Conservation (phyloP, 78 protist genomes). For the Mastigamoeba balamuthi region DNA sequence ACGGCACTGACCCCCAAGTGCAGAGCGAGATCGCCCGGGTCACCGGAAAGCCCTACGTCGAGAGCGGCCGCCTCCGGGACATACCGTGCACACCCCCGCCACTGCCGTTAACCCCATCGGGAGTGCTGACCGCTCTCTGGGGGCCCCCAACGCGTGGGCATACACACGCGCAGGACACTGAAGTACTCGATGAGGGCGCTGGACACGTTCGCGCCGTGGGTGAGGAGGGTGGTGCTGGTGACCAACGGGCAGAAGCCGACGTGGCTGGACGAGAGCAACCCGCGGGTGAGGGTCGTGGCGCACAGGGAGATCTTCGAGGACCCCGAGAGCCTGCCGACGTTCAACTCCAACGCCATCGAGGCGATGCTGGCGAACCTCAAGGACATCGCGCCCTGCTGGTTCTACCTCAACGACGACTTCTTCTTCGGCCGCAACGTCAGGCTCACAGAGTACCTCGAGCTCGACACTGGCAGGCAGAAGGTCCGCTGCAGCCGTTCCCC, state of each 20-base stretch:
- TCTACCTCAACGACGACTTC: not conserved
- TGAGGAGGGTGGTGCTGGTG: not conserved
- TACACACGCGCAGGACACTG: too few relatives aligned
- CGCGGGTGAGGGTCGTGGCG: not conserved
- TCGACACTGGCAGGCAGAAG: not conserved
- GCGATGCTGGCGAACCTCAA: not conserved
- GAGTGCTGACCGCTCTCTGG: too few relatives aligned
- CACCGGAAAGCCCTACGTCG: too few relatives aligned
- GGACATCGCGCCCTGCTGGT: not conserved
- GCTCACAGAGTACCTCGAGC: too few relatives aligned
- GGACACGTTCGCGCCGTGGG: not conserved
- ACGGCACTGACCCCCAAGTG: too few relatives aligned
- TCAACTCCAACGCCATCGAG: not conserved
- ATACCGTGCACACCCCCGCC: too few relatives aligned
- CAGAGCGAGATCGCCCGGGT: too few relatives aligned
- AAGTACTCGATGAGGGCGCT: not conserved
- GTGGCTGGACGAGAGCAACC: not conserved
- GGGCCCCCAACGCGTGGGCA: too few relatives aligned
- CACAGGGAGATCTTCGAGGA: not conserved
- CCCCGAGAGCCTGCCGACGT: not conserved
- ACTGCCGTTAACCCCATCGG: too few relatives aligned
- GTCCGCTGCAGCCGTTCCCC: not conserved
- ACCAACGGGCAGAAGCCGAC: not conserved
- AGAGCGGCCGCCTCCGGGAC: too few relatives aligned
- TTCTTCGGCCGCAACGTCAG: not conserved